phyloP scores from a whole-genome alignment of 208 protist species.

The Balamuthia mandrillaris region DNA sequence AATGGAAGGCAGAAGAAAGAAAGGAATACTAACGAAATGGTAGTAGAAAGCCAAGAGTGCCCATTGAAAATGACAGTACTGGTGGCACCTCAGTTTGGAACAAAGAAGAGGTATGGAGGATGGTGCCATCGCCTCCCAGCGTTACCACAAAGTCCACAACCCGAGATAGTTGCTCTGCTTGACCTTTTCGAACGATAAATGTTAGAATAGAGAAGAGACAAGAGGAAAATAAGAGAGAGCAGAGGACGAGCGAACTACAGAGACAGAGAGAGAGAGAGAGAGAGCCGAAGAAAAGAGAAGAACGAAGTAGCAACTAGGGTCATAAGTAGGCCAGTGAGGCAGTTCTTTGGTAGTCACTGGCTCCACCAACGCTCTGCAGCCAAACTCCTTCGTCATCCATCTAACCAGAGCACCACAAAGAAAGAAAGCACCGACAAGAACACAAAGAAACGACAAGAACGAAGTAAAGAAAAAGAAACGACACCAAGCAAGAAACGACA shows the following conservation, averaged over 20 bases:
- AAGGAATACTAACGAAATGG: not conserved
- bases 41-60: not conserved
- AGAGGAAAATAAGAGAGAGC: not conserved
- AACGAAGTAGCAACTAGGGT: not conserved
- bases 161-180: not conserved
- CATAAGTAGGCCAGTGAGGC: not conserved
- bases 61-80: not conserved
- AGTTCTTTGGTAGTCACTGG: not conserved
- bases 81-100: conserved; percentile 16
- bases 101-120: not conserved
- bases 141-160: conserved; percentile 13
- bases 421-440: too few species aligned
- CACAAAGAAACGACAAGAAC: too few species aligned
- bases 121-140: conserved; percentile 5
- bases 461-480: too few species aligned
- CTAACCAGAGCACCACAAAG: too few species aligned
- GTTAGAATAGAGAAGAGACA: not conserved
- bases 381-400: not conserved
- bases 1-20: not conserved
- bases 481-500: too few species aligned
- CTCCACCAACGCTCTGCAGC: not conserved
- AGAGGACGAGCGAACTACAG: not conserved
- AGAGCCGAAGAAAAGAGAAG: not conserved
- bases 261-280: not conserved
- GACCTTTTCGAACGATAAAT: not conserved